Evolutionary conservation across 345 rosid species (phyloP).

Genomic region (Eucalyptus curtisii): DNA sequence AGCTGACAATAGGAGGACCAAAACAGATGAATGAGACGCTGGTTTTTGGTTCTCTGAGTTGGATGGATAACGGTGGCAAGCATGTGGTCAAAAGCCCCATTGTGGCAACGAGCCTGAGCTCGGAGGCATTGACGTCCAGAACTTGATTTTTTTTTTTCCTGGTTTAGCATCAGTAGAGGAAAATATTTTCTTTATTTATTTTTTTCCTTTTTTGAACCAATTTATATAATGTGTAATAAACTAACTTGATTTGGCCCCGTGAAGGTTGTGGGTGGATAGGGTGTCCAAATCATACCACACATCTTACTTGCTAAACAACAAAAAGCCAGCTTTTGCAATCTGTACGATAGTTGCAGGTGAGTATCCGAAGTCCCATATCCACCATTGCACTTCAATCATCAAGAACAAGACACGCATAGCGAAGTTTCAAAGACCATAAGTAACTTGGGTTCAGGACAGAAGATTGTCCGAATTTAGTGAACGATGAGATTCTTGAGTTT

Average conservation of each 20-base stretch:
- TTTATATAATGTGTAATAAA: background rate
- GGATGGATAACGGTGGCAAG: slow-evolving; percentile 29
- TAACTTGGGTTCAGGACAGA: background rate
- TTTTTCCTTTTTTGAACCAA: background rate
- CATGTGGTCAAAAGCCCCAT: slow-evolving; percentile 40
- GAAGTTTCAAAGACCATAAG: background rate
- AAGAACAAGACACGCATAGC: background rate
- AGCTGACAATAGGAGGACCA: slow-evolving; percentile 23
- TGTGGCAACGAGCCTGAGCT: slow-evolving; percentile 6
- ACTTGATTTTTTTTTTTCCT: background rate
- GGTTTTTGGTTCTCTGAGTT: slow-evolving; percentile 23
- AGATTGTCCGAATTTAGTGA: background rate
- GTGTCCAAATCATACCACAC: background rate
- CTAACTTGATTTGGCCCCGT: background rate
- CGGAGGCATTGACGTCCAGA: background rate
- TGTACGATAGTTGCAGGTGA: background rate
- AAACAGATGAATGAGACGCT: background rate
- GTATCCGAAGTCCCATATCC: background rate
- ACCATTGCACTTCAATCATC: background rate
- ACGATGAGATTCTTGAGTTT: background rate
- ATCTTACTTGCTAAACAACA: background rate
- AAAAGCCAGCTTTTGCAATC: background rate
- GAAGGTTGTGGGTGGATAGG: background rate
- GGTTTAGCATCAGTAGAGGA: background rate
- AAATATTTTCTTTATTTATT: background rate